phyloP scores from a whole-genome alignment of 2,329 filamentous ascomycete genomes.

The Fusarium sp. region DNA sequence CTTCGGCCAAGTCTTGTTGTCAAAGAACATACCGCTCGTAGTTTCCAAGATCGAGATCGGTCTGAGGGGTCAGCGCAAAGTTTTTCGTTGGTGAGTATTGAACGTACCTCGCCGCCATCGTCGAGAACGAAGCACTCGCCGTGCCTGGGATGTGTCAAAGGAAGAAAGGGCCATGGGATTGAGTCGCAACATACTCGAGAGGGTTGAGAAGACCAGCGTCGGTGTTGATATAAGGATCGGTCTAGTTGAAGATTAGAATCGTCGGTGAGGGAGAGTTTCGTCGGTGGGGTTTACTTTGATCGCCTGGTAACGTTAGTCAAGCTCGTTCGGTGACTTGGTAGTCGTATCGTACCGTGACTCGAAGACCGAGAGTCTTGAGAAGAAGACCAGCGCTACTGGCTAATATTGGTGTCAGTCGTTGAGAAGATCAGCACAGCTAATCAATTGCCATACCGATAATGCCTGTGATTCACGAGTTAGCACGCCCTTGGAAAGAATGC shows the following conservation, averaged over 20 bases:
- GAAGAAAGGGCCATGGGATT: background rate
- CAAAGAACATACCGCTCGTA: conserved; percentile 56
- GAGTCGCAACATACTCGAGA: conserved; percentile 43
- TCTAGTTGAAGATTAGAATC: conserved; percentile 51
- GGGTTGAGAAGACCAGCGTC: conserved; percentile 47
- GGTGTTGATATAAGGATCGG: conserved; percentile 61
- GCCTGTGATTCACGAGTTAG: conserved; percentile 20
- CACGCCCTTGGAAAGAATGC: background rate
- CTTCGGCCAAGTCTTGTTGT: background rate
- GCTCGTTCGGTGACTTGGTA: background rate
- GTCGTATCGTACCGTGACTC: conserved; percentile 62
- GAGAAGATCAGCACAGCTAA: background rate
- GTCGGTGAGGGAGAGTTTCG: background rate
- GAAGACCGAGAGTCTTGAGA: conserved; percentile 82
- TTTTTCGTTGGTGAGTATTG: background rate
- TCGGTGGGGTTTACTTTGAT: conserved; percentile 21
- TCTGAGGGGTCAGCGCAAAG: conserved; percentile 43
- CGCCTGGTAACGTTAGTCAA: conserved; percentile 35
- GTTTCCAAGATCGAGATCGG: conserved; percentile 67
- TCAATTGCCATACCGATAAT: conserved; percentile 22
- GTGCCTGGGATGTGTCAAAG: conserved; percentile 63
- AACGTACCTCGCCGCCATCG: conserved; percentile 60
- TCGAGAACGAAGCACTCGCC: conserved; percentile 91
- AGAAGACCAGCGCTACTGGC: conserved; percentile 68
- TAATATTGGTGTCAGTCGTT: conserved; percentile 8